Conservation (phyloP, 345 rosid species). For the Litchi chinensis region DNA sequence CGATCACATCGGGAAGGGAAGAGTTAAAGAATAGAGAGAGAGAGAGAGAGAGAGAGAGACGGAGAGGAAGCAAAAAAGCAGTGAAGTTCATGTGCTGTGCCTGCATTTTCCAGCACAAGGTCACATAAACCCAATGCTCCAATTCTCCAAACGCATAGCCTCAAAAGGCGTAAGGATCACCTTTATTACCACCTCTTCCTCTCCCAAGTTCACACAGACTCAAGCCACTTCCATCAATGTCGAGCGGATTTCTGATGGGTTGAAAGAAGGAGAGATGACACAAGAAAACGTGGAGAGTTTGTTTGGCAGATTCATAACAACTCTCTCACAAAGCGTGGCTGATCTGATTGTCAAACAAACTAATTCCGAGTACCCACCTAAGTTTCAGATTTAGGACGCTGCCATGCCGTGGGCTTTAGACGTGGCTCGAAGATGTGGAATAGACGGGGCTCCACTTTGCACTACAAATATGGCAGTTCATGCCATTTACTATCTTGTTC, state of each 20-base stretch:
- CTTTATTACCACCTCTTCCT: constrained; percentile 10
- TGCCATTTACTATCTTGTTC: constrained; percentile 18
- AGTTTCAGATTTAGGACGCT: constrained; percentile 33
- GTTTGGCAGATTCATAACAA: neutral
- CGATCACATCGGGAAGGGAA: neutral
- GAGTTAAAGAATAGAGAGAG: neutral
- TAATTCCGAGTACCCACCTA: constrained; percentile 16
- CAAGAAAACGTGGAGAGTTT: neutral
- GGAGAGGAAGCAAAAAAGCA: neutral
- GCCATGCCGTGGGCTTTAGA: constrained; percentile 36
- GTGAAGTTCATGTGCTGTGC: constrained; percentile 21
- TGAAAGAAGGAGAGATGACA: constrained; percentile 10
- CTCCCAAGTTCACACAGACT: neutral
- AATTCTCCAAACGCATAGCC: constrained; percentile 33
- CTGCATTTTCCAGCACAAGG: constrained; percentile 30
- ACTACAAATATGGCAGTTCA: constrained; percentile 36
- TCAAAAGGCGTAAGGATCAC: constrained; percentile 33
- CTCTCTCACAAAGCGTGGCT: constrained; percentile 18
- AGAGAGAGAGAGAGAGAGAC: neutral
- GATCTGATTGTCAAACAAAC: constrained; percentile 5
- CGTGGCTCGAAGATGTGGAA: constrained; percentile 22
- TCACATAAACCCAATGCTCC: constrained; percentile 40
- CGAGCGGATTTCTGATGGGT: constrained; percentile 27
- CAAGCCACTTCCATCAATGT: constrained; percentile 12
- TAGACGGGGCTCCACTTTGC: constrained; percentile 24